Base-by-base conservation (phyloP, 805 yeast species). In the Metschnikowia cerradonensis region DNA sequence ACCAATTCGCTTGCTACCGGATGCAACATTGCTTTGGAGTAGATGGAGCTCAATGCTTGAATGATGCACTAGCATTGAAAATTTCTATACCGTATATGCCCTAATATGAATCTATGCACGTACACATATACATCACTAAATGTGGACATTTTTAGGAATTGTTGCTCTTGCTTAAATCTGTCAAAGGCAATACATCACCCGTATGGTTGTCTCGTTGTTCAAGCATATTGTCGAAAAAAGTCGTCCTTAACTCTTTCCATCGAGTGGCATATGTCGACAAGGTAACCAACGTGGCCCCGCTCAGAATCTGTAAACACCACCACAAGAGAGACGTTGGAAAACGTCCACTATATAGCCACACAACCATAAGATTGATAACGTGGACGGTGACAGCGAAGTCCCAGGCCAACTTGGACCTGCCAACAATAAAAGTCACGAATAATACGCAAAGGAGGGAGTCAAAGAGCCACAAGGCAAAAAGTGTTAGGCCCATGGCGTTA, bases 361-460 rank as follows among this genome's bases (percentile, higher is more conserved):
- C 88, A 3, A 89, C 82, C 3, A 83, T 47, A 22, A 92, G 67
- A 68, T 92, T 86, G 46, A 94, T 78, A 20, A 86, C 81, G 67
- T 94, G 97, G 14, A 92, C 81, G 0, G 99, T 94, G n/a, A 92
- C 63, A 10, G 96, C 97, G 71, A 94, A 92, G 68, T 92, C 99
- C 87, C 96, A 87, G 0, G 97, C 98, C 45, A 92, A 72, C 66
- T 92, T 94, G 39, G 96, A 87, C 51, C 98, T 75, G 0, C 98
- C 97, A 11, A 92, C 96, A 26, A 92, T 83, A 1, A 91, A 68
- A 1, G 96, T 89, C 62, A 92, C 83, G 63, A 89, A 90, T 10
- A 89, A 67, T 1, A 90, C 96, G 58, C 96, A 86, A 38, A 94
- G 72, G 41, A 94, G 75, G 0, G 97, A 77, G 64, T 88, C 96